phyloP scores from a whole-genome alignment of 768 basidiomycete genomes.

The Psilocybe cubensis region DNA sequence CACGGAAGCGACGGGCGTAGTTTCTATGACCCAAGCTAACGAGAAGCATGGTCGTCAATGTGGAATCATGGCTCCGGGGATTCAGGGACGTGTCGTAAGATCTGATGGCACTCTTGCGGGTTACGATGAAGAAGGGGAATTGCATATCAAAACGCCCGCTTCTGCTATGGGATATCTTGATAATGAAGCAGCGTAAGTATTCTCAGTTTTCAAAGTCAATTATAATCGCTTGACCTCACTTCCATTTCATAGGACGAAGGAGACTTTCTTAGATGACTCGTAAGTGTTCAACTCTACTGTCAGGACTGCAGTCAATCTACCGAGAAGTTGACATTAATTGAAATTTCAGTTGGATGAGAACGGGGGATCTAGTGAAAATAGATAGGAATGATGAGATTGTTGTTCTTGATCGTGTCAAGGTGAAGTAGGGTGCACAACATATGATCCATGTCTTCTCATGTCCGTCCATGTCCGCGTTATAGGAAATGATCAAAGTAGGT shows the following conservation, averaged over 20 bases:
- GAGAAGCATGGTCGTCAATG: conserved; percentile 9
- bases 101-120: conserved; percentile 6
- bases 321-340: too few relatives aligned
- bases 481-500: conserved; percentile 3
- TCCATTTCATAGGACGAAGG: not conserved
- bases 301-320: too few relatives aligned
- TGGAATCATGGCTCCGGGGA: conserved; percentile 7
- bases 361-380: conserved; percentile 12
- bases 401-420: conserved; percentile 14
- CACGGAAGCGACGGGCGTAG: conserved; percentile 3
- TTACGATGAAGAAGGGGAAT: conserved; percentile 11
- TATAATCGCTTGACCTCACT: not conserved
- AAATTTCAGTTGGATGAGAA: conserved; percentile 9
- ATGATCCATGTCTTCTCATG: not conserved
- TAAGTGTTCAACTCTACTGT: not conserved
- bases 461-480: not conserved
- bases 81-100: conserved; percentile 1
- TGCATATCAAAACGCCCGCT: conserved; percentile 9
- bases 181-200: conserved; percentile 7
- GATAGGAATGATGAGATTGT: conserved; percentile 6
- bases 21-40: conserved; percentile 1
- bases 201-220: not conserved
- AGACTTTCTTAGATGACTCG: conserved; percentile 7
- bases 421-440: not conserved
- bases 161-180: conserved; percentile 6